Conservation (phyloP, 495 filamentous ascomycete species). For the Elaphomyces granulatus region DNA sequence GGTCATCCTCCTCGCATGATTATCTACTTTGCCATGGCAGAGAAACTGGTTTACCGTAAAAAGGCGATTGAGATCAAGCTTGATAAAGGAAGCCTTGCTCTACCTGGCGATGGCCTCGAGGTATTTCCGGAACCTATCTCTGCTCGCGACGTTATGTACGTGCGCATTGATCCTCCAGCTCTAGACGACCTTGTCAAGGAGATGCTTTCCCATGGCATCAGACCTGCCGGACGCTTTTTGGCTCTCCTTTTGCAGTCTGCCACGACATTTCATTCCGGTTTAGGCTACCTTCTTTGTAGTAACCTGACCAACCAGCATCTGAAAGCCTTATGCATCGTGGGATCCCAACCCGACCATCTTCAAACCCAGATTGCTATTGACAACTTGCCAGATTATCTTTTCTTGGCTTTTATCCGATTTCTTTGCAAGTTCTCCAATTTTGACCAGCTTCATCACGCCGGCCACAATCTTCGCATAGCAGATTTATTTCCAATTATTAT, state of each 20-base stretch:
- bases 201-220: conserved; percentile 37
- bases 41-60: conserved; percentile 38
- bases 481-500: conserved; percentile 22
- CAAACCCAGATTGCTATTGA: conserved; percentile 14
- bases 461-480: conserved; percentile 16
- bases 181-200: conserved; percentile 37
- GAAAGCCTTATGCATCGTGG: conserved; percentile 20
- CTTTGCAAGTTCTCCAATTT: conserved; percentile 22
- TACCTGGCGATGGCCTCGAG: conserved; percentile 50
- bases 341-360: conserved; percentile 8
- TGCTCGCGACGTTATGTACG: conserved; percentile 43
- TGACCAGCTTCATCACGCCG: neutral
- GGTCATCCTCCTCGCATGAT: conserved; percentile 17
- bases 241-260: conserved; percentile 34
- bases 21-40: conserved; percentile 46
- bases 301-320: conserved; percentile 21
- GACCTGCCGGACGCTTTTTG: conserved; percentile 28
- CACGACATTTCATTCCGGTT: conserved; percentile 20
- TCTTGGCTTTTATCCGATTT: conserved; percentile 36
- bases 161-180: conserved; percentile 39
- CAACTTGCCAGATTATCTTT: conserved; percentile 25
- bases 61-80: conserved; percentile 13
- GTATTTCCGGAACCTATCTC: conserved; percentile 39
- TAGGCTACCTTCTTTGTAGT: conserved; percentile 30
- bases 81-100: conserved; percentile 13